Evolutionary conservation across 805 yeast species (phyloP), one percentile per base, ranked within the genome.

Genomic region (Cyberlindnera meyerae): DNA sequence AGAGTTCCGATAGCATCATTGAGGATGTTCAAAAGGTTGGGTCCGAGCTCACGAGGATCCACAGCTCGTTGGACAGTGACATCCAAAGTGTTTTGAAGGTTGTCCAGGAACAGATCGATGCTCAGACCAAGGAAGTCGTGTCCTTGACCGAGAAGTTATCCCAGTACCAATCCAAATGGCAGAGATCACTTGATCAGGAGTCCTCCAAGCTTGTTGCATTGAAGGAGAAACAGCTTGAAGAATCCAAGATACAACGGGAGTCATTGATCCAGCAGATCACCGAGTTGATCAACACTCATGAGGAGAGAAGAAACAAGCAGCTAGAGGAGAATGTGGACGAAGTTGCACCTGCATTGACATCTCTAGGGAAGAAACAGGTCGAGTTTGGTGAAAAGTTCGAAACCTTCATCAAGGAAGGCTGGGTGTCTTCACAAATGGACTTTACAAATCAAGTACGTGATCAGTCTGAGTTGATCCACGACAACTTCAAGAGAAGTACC

Each of bases 71-170:
- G 6, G 36, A 29, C n/a, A 11, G 24, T 2, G 38, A 36, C 7
- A 12, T 43, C 6, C 36, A 39, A 11, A 12, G 18, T 0, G 33
- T 36, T 0, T 21, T 51, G 5, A 20, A 28, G 5, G 44, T 44
- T 13, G 47, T 47, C 4, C 42, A 39, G 12, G 20, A 34, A 2
- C 56, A 51, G 29, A 26, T 49, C 2, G 35, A 35, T 7, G 39
- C 47, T 3, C 56, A 51, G 25, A 28, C 52, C 0, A 31, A 34
- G 8, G 53, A 51, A 13, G 38, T 51, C 8, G 8, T 44, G 5
- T 29, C 46, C 1, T 27, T 51, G 25, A 40, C 48, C 8, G 27
- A 24, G 6, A 48, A 37, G 11, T 26, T 48, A 3, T 8, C 34
- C 4, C 40, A 43, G 2, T 47, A 49, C 29, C 51, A 49, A 24